Evolutionary conservation across 2,329 filamentous ascomycete genomes (phyloP).

Genomic region (Cyphellophora attinorum): DNA sequence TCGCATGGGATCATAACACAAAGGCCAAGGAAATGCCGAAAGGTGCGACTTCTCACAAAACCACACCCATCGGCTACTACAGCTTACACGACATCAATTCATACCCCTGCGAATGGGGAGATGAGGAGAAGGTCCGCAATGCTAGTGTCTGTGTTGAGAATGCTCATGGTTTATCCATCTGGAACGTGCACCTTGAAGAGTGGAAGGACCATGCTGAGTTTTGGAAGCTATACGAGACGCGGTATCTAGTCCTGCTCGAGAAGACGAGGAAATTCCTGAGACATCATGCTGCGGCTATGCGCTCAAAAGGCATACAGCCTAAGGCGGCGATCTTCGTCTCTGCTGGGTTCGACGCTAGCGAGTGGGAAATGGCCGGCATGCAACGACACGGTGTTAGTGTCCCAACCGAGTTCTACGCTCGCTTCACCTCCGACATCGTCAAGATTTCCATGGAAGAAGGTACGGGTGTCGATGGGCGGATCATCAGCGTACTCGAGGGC

Average conservation of each 20-base stretch:
- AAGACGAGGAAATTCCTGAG: slow-evolving; percentile 73
- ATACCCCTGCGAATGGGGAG: slow-evolving; percentile 91
- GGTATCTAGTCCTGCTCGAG: slow-evolving; percentile 66
- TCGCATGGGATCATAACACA: slow-evolving; percentile 82
- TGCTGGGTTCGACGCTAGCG: slow-evolving; percentile 92
- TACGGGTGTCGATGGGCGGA: slow-evolving; percentile 66
- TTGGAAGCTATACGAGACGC: slow-evolving; percentile 75
- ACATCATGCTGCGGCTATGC: slow-evolving; percentile 58
- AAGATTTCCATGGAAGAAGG: slow-evolving; percentile 71
- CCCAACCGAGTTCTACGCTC: slow-evolving; percentile 91
- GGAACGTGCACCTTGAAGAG: slow-evolving; percentile 87
- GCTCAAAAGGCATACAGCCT: slow-evolving; percentile 45
- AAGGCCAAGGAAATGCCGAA: slow-evolving; percentile 55
- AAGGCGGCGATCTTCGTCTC: slow-evolving; percentile 90
- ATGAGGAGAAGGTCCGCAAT: slow-evolving; percentile 84
- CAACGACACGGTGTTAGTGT: slow-evolving; percentile 94
- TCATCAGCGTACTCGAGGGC: slow-evolving; percentile 90
- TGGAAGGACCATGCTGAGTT: slow-evolving; percentile 81
- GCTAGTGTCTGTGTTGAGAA: slow-evolving; percentile 92
- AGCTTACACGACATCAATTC: slow-evolving; percentile 98
- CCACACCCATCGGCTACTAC: slow-evolving; percentile 86
- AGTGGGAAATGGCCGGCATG: slow-evolving; percentile 89
- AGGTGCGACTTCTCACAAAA: slow-evolving; percentile 68
- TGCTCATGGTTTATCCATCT: slow-evolving; percentile 85
- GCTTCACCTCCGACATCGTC: slow-evolving; percentile 77